These are phyloP conservation scores for Exutisphaerella laricina DNA, from an alignment of 2,329 filamentous ascomycete species.

Conservation along the genomic window DNA sequence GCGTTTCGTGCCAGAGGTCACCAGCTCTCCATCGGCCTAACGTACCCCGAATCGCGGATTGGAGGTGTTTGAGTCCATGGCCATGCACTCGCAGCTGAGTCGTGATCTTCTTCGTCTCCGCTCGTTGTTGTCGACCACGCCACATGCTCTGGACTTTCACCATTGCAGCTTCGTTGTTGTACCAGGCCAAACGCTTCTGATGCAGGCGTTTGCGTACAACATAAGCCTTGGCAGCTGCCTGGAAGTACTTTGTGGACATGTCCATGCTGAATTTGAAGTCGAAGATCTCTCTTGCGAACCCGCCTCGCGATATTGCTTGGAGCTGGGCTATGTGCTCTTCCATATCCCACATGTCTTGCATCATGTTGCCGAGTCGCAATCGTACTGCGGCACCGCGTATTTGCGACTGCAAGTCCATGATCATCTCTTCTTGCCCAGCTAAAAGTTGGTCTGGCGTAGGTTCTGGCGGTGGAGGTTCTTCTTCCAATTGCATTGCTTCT, in stretches of 20 bases:
- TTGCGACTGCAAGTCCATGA: constrained; percentile 81
- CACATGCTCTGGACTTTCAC: constrained; percentile 77
- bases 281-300: constrained; percentile 77
- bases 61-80: constrained; percentile 43
- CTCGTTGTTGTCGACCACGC: constrained; percentile 55
- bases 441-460: constrained; percentile 89
- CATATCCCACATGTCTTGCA: constrained; percentile 85
- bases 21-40: constrained; percentile 51
- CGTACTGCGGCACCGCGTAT: constrained; percentile 74
- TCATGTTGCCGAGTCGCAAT: constrained; percentile 69
- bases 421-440: constrained; percentile 63
- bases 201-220: constrained; percentile 61
- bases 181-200: constrained; percentile 62
- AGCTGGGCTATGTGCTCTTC: constrained; percentile 74
- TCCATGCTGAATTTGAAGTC: constrained; percentile 79
- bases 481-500: constrained; percentile 85
- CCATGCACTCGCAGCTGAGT: constrained; percentile 41
- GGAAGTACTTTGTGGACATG: constrained; percentile 70
- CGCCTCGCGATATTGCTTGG: constrained; percentile 80
- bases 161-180: constrained; percentile 62
- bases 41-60: constrained; percentile 45
- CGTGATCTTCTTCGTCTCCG: constrained; percentile 43
- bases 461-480: constrained; percentile 64
- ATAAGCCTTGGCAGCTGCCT: constrained; percentile 72
- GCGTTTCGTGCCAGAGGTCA: constrained; percentile 41